Percentiles rank a stretch among this genome's conserved stretches.
Conservation (phyloP, 352 stramenopile species). For the Phytophthora litchii region DNA sequence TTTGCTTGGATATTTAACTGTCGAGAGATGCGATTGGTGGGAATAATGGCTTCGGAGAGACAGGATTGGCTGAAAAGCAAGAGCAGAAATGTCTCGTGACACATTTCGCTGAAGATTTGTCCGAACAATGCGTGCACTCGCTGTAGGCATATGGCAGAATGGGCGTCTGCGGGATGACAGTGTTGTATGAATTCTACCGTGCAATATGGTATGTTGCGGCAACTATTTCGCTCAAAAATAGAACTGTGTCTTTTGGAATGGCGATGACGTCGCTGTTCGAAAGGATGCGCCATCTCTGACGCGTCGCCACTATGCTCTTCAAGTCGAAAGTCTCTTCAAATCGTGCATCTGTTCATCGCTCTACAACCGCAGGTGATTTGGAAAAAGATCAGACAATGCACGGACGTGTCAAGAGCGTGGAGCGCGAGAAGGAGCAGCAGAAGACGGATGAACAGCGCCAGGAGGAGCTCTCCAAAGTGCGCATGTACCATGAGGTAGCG, state of each 20-base stretch:
- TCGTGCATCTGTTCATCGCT: neutral
- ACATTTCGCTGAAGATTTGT: constrained; percentile 4
- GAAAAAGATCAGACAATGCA: constrained; percentile 46
- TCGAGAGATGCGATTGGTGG: constrained; percentile 9
- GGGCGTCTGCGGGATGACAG: neutral
- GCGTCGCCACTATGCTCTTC: neutral
- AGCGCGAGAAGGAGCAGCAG: constrained; percentile 71
- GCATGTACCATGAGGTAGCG: constrained; percentile 81
- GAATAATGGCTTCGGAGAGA: neutral
- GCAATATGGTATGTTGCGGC: too few species aligned
- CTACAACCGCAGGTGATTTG: neutral
- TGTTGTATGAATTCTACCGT: too few species aligned
- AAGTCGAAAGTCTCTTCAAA: neutral
- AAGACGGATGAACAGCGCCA: constrained; percentile 69
- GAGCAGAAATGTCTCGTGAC: constrained; percentile 10
- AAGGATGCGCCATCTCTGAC: neutral
- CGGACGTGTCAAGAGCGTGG: constrained; percentile 75
- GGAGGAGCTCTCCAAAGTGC: constrained; percentile 67
- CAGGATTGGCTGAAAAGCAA: constrained; percentile 10
- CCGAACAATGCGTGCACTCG: constrained; percentile 1
- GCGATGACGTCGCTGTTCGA: neutral
- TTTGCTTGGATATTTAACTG: constrained; percentile 11
- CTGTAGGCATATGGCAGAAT: neutral
- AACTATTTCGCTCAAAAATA: neutral
- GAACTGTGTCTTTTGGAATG: neutral